A percentile compares a stretch with the other conserved stretches of the same genome.
Evolutionary conservation across 1,284 basidiomycete genomes (phyloP).

Genomic region (Tilletia caries): DNA sequence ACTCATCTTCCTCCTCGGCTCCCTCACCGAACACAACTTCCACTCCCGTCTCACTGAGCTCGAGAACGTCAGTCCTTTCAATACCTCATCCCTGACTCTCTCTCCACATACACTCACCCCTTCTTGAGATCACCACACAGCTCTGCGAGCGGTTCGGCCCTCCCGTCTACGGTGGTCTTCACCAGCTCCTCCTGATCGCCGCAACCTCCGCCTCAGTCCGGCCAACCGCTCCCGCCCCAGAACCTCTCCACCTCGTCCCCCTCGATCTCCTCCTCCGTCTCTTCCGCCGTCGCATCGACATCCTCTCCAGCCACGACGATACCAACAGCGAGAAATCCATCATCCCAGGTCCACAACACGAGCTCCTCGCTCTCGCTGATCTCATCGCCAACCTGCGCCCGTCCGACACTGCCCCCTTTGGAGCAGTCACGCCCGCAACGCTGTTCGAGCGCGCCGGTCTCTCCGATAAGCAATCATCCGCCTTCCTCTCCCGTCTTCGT

Average conservation of each 20-base stretch:
- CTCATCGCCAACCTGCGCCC: not conserved
- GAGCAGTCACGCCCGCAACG: not conserved
- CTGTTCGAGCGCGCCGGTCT: slow-evolving; percentile 7
- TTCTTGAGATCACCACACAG: not conserved
- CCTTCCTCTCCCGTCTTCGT: slow-evolving; percentile 8
- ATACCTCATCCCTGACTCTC: not conserved
- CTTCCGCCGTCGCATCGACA: not conserved
- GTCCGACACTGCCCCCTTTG: not conserved
- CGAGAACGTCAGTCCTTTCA: not conserved
- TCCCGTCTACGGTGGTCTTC: slow-evolving; percentile 3
- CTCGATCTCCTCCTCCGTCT: slow-evolving; percentile 10
- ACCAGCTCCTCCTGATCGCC: not conserved
- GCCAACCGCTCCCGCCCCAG: slow-evolving; percentile 11
- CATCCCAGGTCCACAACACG: not conserved
- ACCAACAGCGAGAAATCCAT: not conserved
- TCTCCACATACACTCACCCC: not conserved
- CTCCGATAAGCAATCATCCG: not conserved
- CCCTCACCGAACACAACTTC: slow-evolving; percentile 4
- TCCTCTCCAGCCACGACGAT: not conserved
- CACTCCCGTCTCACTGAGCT: not conserved
- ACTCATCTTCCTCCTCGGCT: slow-evolving; percentile 8
- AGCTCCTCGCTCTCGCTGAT: not conserved
- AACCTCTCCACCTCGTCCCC: not conserved
- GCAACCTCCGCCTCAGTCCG: not conserved
- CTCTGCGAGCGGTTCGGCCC: slow-evolving; percentile 15